phyloP scores from a whole-genome alignment of 352 stramenopile genomes.

The Achlya hypogyna region DNA sequence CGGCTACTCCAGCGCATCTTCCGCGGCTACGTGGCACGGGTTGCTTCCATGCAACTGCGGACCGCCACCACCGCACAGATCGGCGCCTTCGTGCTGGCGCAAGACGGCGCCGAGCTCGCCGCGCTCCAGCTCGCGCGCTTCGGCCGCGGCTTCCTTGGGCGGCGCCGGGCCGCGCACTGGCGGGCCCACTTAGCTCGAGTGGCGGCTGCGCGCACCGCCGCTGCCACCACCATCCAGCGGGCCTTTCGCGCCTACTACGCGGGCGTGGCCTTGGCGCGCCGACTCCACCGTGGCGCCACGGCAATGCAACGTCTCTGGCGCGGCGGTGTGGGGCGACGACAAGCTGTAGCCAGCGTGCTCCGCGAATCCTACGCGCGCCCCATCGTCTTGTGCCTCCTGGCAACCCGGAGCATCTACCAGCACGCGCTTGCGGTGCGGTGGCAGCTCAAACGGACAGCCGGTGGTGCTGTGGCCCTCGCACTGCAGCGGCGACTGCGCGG shows the following conservation, averaged over 20 bases:
- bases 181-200: conserved; percentile 23
- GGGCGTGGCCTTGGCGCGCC: conserved; percentile 30
- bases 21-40: conserved; percentile 8
- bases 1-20: neutral
- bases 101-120: conserved; percentile 16
- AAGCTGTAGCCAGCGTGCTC: conserved; percentile 33
- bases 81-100: conserved; percentile 16
- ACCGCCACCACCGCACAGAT: neutral
- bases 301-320: conserved; percentile 49
- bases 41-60: neutral
- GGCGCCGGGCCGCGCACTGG: conserved; percentile 22
- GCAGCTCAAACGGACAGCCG: conserved; percentile 51
- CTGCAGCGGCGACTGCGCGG: conserved; percentile 41
- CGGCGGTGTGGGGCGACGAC: conserved; percentile 32
- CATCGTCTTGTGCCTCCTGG: conserved; percentile 26
- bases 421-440: conserved; percentile 38
- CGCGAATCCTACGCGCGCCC: conserved; percentile 25
- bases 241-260: conserved; percentile 43
- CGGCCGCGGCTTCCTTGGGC: conserved; percentile 35
- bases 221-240: conserved; percentile 39
- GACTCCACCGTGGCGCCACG: conserved; percentile 31
- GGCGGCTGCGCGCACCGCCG: conserved; percentile 22
- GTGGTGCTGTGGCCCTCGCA: conserved; percentile 26
- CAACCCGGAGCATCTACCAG: conserved; percentile 43
- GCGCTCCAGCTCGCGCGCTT: conserved; percentile 34